These are phyloP conservation scores for Colletotrichum viniferum DNA, from an alignment of 2,329 filamentous ascomycete genomes.

Conservation along the genomic window DNA sequence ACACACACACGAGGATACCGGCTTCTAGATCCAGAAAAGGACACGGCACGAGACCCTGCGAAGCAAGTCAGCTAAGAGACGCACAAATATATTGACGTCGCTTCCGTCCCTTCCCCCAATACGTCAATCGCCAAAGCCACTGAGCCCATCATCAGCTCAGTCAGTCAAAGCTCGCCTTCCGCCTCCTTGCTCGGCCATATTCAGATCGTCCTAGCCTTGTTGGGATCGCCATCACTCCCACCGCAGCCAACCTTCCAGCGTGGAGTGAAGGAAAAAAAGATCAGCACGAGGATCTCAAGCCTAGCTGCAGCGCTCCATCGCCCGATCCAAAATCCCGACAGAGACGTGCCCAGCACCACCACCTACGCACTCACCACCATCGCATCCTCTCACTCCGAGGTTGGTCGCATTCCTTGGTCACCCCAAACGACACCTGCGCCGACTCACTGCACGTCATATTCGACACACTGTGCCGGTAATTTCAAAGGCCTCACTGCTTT, in stretches of 20 bases:
- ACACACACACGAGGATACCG: neutral
- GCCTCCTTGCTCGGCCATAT: conserved; percentile 11
- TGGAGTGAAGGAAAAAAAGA: neutral
- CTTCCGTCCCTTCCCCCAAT: conserved; percentile 6
- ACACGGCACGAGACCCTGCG: conserved; percentile 16
- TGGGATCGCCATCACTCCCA: conserved; percentile 10
- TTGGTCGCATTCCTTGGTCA: conserved; percentile 1
- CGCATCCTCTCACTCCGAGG: neutral
- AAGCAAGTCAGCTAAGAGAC: conserved; percentile 2
- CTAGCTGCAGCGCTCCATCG: neutral
- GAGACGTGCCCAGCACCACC: neutral
- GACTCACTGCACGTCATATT: conserved; percentile 4
- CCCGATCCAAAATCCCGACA: neutral
- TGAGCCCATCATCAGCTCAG: neutral
- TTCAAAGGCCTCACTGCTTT: conserved; percentile 2
- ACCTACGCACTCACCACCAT: neutral
- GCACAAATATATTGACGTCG: conserved; percentile 19
- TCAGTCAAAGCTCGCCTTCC: neutral
- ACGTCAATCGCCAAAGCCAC: neutral
- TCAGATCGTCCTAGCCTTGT: conserved; percentile 16
- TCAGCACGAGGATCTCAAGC: neutral
- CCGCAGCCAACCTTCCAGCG: neutral
- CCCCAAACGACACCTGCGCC: neutral
- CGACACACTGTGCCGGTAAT: conserved; percentile 19
- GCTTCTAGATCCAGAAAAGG: conserved; percentile 16